Evolutionary conservation across 2,329 filamentous ascomycete species (phyloP), one percentile per base, ranked within the genome.

Genomic region (Phaeosphaeria sp.): DNA sequence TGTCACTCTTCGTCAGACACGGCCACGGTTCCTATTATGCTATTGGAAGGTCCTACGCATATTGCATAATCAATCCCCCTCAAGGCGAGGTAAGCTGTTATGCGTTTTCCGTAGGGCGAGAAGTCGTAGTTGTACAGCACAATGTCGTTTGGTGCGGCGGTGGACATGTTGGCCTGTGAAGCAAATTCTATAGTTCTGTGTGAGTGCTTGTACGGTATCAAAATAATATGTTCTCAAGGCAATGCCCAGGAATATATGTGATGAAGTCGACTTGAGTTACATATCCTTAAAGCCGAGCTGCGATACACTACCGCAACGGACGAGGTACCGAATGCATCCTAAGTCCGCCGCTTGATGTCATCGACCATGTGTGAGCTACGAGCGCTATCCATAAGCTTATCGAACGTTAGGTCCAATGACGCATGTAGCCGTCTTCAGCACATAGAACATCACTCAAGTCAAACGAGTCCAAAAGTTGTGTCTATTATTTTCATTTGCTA

Each of bases 61-160:
- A 61, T 33, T 30, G 80, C 82, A 68, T 88, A 90, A 0, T 84
- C 82, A 51, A 91, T 89, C 23, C 83, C 83, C 39, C 89, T 84
- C 1, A 91, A 81, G 13, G 81, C 79, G 20, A 91, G 80, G 71
- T 91, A 91, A 86, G 87, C 90, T 27, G 82, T 75, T 33, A 90
- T 72, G 59, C 87, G 79, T 55, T 80, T 81, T n/a, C 86, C 88
- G 67, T 85, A 90, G 0, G 88, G 88, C 18, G 88, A 90, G 71
- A 80, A 83, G 1, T 79, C 73, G 72, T 91, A 91, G 74, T 89
- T 87, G 73, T 87, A 90, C 1, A 90, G 71, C 15, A 90, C 77
- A 39, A 89, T 83, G 18, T 76, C 71, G 58, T 79, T 80, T 17
- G 74, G n/a, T 5, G 41, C 20, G 20, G 41, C 2, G 20, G 41